Conservation (phyloP, 2,329 filamentous ascomycete species). For the Arachnopeziza araneosa region DNA sequence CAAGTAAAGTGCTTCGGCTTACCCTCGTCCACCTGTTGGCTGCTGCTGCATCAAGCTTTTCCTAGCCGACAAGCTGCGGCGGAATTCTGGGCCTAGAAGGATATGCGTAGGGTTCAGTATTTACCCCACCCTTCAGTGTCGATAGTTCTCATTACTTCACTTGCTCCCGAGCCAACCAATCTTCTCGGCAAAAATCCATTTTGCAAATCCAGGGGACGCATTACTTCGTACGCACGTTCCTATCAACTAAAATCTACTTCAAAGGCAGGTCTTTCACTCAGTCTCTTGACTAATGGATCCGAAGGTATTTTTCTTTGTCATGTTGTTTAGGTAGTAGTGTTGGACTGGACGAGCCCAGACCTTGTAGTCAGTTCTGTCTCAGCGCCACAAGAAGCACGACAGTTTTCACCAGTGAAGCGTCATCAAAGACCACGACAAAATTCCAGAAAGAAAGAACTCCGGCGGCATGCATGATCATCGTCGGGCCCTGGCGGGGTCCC, state of each 20-base stretch:
- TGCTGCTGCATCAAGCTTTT: background rate
- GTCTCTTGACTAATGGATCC: background rate
- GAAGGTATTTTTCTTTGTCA: background rate
- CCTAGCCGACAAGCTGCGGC: background rate
- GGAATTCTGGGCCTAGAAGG: background rate
- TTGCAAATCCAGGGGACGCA: background rate
- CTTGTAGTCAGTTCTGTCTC: background rate
- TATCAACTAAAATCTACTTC: background rate
- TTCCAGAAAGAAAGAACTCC: background rate
- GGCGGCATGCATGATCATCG: background rate
- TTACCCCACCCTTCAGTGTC: background rate
- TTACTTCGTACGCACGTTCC: background rate
- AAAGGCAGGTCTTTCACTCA: background rate
- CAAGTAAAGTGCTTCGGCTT: background rate
- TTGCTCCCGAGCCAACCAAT: background rate
- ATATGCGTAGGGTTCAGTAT: background rate
- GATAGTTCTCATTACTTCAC: background rate
- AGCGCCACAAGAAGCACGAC: background rate
- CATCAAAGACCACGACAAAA: background rate
- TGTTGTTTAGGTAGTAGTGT: background rate
- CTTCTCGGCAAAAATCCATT: background rate
- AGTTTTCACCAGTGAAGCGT: background rate
- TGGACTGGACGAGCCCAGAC: background rate
- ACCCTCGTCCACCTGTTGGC: no score
- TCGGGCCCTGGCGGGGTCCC: background rate